Percentiles rank a stretch among this genome's conserved stretches.
Evolutionary conservation across 2,329 filamentous ascomycete species (phyloP).

Genomic region (Alternaria alternata): DNA sequence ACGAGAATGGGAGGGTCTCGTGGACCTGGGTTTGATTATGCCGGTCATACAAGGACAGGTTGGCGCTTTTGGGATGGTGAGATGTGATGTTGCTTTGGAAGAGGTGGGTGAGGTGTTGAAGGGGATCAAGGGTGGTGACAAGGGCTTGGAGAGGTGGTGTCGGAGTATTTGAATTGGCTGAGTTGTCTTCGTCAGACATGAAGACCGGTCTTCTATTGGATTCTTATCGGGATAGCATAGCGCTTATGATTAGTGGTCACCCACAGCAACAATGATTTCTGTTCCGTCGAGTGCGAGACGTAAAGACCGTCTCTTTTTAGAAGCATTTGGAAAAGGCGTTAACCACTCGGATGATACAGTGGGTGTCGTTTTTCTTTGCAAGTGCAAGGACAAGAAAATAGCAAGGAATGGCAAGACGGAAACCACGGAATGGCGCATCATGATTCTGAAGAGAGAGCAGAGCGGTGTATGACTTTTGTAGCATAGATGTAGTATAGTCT

Average conservation of each 20-base stretch:
- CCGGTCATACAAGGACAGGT: slow-evolving; percentile 56
- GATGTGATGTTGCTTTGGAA: slow-evolving; percentile 77
- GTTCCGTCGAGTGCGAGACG: background rate
- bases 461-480: background rate
- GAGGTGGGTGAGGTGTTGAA: slow-evolving; percentile 71
- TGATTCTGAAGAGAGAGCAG: background rate
- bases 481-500: background rate
- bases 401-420: background rate
- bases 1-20: slow-evolving; percentile 77
- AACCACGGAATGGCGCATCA: background rate
- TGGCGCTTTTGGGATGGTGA: slow-evolving; percentile 61
- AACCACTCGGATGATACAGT: background rate
- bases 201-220: no score
- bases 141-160: slow-evolving; percentile 76
- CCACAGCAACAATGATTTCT: background rate
- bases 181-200: background rate
- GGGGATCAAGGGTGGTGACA: slow-evolving; percentile 54
- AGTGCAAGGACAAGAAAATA: background rate
- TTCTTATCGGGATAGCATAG: background rate
- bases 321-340: background rate
- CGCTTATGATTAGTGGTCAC: background rate
- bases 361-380: background rate
- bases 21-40: slow-evolving; percentile 73
- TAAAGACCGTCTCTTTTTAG: background rate
- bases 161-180: slow-evolving; percentile 31